Conservation (phyloP, 495 filamentous ascomycete genomes). For the Thermothielavioides terrestris region DNA sequence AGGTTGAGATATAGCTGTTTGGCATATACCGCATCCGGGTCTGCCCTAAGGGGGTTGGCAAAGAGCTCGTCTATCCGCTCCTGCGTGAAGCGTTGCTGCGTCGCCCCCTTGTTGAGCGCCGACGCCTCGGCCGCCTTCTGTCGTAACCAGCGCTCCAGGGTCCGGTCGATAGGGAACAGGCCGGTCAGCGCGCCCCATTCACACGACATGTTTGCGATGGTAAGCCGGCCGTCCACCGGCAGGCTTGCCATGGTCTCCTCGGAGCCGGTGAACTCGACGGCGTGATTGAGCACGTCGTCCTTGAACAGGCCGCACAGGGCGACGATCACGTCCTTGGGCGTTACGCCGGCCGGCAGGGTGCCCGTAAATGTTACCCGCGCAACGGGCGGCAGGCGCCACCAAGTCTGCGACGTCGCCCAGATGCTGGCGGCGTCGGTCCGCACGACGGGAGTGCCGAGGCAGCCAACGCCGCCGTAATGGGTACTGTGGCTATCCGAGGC, state of each 20-base stretch:
- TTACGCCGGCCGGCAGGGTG: slow-evolving; percentile 67
- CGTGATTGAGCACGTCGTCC: slow-evolving; percentile 88
- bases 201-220: slow-evolving; percentile 92
- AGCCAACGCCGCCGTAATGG: slow-evolving; percentile 81
- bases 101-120: slow-evolving; percentile 27
- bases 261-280: slow-evolving; percentile 79
- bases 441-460: slow-evolving; percentile 70
- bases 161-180: slow-evolving; percentile 69
- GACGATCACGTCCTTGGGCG: slow-evolving; percentile 93
- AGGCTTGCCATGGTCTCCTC: slow-evolving; percentile 69
- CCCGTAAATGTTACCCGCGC: slow-evolving; percentile 74
- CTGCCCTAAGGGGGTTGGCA: slow-evolving; percentile 55
- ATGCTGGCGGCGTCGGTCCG: slow-evolving; percentile 80
- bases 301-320: slow-evolving; percentile 82
- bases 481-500: slow-evolving; percentile 81
- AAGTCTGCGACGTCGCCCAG: slow-evolving; percentile 76
- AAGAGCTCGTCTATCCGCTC: slow-evolving; percentile 63
- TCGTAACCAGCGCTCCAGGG: slow-evolving; percentile 67
- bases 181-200: slow-evolving; percentile 86
- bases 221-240: slow-evolving; percentile 66
- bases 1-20: slow-evolving; percentile 73
- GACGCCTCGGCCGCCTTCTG: slow-evolving; percentile 64
- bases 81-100: slow-evolving; percentile 55
- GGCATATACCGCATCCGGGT: slow-evolving; percentile 71
- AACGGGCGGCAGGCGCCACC: slow-evolving; percentile 86